Conservation (phyloP, 106 monocot species). For the Dioscorea zingiberensis region DNA sequence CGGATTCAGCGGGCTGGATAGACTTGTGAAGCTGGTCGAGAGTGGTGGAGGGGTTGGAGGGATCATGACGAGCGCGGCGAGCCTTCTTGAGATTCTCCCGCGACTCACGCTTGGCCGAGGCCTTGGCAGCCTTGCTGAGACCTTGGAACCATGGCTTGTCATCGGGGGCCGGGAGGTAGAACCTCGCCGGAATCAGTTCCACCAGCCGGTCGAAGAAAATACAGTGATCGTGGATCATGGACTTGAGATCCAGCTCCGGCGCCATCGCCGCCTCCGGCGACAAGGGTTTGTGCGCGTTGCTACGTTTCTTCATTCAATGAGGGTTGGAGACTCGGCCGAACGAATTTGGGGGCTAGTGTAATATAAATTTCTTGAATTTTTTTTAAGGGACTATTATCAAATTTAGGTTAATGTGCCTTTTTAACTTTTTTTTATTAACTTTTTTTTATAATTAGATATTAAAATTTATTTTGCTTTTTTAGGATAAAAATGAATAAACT, state of each 20-base stretch:
- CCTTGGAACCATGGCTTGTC: slow-evolving; percentile 74
- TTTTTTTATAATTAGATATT: too few species aligned
- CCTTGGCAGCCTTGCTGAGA: slow-evolving; percentile 69
- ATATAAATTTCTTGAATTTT: too few species aligned
- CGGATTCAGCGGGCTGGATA: too few species aligned
- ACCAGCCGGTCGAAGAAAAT: slow-evolving; percentile 81
- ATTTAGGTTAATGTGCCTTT: too few species aligned
- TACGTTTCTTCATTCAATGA: background rate
- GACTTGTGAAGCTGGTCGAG: slow-evolving; percentile 27
- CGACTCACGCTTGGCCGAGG: slow-evolving; percentile 56
- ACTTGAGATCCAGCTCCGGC: slow-evolving; percentile 23
- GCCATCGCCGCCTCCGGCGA: background rate
- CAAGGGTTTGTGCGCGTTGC: background rate
- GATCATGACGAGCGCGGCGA: slow-evolving; percentile 69
- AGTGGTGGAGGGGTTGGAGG: slow-evolving; percentile 38
- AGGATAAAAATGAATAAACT: too few species aligned
- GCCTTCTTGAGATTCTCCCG: slow-evolving; percentile 64
- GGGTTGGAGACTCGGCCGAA: too few species aligned
- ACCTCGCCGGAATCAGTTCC: slow-evolving; percentile 64
- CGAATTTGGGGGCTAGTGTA: too few species aligned
- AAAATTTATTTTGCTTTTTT: too few species aligned
- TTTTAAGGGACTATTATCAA: too few species aligned
- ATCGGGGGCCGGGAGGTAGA: slow-evolving; percentile 51
- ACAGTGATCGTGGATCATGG: slow-evolving; percentile 43
- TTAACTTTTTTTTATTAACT: too few species aligned